Base-by-base conservation (phyloP, 768 basidiomycete genomes). In the Lentinula sp. region DNA sequence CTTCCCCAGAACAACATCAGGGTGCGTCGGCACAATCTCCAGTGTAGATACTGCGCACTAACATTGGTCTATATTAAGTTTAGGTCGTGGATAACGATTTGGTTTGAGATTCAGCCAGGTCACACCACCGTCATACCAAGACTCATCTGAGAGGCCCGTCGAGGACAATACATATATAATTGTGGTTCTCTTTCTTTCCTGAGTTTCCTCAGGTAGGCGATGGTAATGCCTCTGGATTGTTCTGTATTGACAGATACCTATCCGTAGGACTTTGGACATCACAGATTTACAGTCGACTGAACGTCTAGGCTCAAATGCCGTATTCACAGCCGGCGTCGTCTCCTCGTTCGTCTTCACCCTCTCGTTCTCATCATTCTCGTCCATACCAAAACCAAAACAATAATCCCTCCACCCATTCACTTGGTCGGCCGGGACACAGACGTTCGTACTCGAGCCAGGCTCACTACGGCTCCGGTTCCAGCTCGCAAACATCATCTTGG, bases 341-440 rank as follows among this genome's bases (percentile, higher is more conserved):
- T 5, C 51, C 35, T 55, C 55, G 55, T 32, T 56, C 55, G n/a
- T 16, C 55, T 28, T 56, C 55, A 15, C 55, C 39, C 12, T 56
- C 55, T 6, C 39, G 37, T 5, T 32, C 39, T 28, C 20, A 39
- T 18, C 28, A 35, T 39, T 10, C 55, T 42, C 55, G 23, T 32
- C 33, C 55, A 1, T 15, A 43, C 20, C 55, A 43, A 12, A 43
- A 43, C 33, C 55, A 56, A 45, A 56, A 56, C 5, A 3, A 42
- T 23, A 42, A 43, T 16, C 41, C 39, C 33, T 56, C 55, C 28
- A 28, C 23, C 12, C 55, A 56, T 12, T 56, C 55, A 9, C 55
- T 56, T 16, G 55, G 55, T 20, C 55, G 55, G 45, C 55, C 55
- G 0, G 55, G 55, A 20, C 55, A 56, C 55, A 56, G 55, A 43